phyloP scores from a whole-genome alignment of 441 rosid species.

The Adansonia gregorii region DNA sequence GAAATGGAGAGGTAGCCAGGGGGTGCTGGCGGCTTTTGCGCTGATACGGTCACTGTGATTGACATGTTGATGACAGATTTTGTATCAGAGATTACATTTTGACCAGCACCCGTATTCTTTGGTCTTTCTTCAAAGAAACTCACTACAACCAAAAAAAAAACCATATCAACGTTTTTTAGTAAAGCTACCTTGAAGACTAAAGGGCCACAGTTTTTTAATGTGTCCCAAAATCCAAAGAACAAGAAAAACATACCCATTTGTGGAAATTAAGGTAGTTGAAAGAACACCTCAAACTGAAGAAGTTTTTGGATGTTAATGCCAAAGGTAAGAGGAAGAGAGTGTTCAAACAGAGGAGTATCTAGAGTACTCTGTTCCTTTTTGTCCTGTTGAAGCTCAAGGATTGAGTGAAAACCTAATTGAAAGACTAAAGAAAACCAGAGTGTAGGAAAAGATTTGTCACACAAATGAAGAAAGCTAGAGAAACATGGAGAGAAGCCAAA shows the following conservation, averaged over 20 bases:
- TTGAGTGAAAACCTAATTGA: slow-evolving; percentile 2
- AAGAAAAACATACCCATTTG: slow-evolving; percentile 28
- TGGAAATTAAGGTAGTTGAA: slow-evolving; percentile 24
- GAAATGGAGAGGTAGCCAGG: slow-evolving; percentile 64
- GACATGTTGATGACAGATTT: slow-evolving; percentile 49
- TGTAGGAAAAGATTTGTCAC: slow-evolving; percentile 26
- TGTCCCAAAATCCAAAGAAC: not conserved
- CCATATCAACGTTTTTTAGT: not conserved
- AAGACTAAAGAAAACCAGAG: slow-evolving; percentile 12
- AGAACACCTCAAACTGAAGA: not conserved
- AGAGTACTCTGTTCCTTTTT: slow-evolving; percentile 36
- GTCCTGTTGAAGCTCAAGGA: not conserved
- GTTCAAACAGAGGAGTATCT: slow-evolving; percentile 15
- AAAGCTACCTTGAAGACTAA: not conserved
- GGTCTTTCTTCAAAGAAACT: slow-evolving; percentile 17
- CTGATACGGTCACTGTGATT: slow-evolving; percentile 40
- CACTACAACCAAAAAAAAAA: slow-evolving; percentile 26
- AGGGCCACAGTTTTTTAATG: not conserved
- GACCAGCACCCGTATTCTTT: slow-evolving; percentile 51
- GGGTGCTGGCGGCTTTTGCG: slow-evolving; percentile 74
- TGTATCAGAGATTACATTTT: slow-evolving; percentile 65
- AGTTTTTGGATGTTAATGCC: slow-evolving; percentile 7
- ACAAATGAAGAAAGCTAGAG: slow-evolving; percentile 17
- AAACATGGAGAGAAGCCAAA: slow-evolving; percentile 6
- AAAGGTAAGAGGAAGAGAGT: slow-evolving; percentile 21